Percentiles rank a stretch among this genome's conserved stretches.
These are phyloP conservation scores for Gliomastix tumulicola DNA, from an alignment of 2,329 filamentous ascomycete species.

Conservation along the genomic window DNA sequence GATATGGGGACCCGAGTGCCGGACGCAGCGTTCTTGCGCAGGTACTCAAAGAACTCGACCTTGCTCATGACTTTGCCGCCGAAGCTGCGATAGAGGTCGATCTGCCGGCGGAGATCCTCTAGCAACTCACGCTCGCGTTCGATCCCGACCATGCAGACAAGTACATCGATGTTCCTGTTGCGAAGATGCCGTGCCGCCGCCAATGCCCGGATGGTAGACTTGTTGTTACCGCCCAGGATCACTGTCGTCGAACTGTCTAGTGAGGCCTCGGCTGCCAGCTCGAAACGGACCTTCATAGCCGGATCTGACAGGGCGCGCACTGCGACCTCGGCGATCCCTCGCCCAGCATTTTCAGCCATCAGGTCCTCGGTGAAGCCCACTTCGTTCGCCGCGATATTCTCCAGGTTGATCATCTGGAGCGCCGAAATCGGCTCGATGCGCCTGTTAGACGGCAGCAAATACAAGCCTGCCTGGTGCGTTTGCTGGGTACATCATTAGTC, in stretches of 20 bases:
- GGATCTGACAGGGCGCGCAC: conserved; percentile 60
- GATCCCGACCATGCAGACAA: conserved; percentile 77
- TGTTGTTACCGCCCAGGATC: conserved; percentile 92
- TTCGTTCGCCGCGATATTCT: conserved; percentile 84
- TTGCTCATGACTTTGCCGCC: conserved; percentile 66
- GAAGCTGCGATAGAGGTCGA: conserved; percentile 77
- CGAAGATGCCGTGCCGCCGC: conserved; percentile 81
- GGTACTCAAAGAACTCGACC: conserved; percentile 52
- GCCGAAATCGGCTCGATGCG: conserved; percentile 60
- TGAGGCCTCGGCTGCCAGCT: conserved; percentile 29
- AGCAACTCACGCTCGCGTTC: conserved; percentile 77
- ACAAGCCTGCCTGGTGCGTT: conserved; percentile 37
- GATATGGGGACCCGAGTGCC: conserved; percentile 53
- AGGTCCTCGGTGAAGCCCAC: conserved; percentile 82
- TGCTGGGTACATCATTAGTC: too few relatives aligned
- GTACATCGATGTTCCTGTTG: conserved; percentile 73
- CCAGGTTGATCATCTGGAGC: conserved; percentile 84
- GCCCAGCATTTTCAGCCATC: conserved; percentile 85
- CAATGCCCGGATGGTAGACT: conserved; percentile 76
- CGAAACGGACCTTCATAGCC: conserved; percentile 47
- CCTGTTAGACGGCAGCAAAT: conserved; percentile 46
- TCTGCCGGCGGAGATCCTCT: conserved; percentile 72
- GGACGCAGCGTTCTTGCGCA: conserved; percentile 36
- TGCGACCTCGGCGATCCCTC: conserved; percentile 80
- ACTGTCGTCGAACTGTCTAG: conserved; percentile 42